Base-by-base conservation (phyloP, 768 basidiomycete species). In the Pisolithus marmoratus region DNA sequence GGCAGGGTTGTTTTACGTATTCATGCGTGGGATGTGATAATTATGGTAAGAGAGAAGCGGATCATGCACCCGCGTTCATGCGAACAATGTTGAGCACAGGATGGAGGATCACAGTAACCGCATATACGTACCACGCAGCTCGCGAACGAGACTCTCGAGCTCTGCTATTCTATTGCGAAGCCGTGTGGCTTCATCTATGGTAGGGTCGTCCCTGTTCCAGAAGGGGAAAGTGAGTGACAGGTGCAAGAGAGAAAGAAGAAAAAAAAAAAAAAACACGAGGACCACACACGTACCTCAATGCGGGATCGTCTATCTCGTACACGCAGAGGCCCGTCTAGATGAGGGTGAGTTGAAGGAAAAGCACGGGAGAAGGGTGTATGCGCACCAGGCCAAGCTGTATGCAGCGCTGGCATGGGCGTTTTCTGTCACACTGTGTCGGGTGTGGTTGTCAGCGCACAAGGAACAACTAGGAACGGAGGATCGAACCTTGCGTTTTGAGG, bases 291-390 rank as follows among this genome's bases (percentile, higher is more conserved):
- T 57, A 88, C 90, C 87, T 78, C 36, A 87, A 70, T 9, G 86
- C 84, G 14, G 89, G 89, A 69, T 92, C 92, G 65, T 94, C 93
- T 57, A 94, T 88, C 64, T 95, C 93, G 59, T 95, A 95, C 1
- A 95, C 91, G 66, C 93, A 95, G 17, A 94, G 85, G 47, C 93
- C 93, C 20, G 93, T 94, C 89, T 92, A 59, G 15, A 46, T 2
- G 52, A 48, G 44, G 50, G 43, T 37, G 40, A 41, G 40, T 46
- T 41, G 44, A 54, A 58, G 29, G 27, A 49, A 8, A 34, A 47
- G 2, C 22, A 41, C 17, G n/a, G 29, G 17, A 24, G 38, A 50
- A 46, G 26, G 27, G 51, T 50, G n/a, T 19, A 34, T 57, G 61
- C 67, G 54, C 72, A 91, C 91, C 68, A 94, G 70, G 50, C 91